Base-by-base conservation (phyloP, 768 basidiomycete species). In the Boletus patriciae region DNA sequence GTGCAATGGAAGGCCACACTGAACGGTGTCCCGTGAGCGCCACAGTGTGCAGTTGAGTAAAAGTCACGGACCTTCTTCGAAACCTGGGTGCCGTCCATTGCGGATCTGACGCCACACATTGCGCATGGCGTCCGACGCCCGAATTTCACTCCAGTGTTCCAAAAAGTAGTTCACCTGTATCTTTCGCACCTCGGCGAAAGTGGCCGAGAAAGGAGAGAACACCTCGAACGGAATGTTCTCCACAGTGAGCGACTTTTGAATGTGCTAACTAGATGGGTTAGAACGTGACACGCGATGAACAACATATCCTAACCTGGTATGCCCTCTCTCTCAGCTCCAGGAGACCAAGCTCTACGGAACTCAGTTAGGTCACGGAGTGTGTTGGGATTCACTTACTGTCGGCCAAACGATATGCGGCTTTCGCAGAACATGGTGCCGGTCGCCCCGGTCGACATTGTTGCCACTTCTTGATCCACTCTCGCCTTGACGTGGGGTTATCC, bases 71-170 rank as follows among this genome's bases (percentile, higher is more conserved):
- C 88, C 87, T 80, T 92, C 90, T 73, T 93, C 92, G 66, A 93
- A 94, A 1, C 92, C 92, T 18, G 90, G 88, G 67, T 93, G 89
- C 34, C 89, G 79, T 43, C 92, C 92, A 46, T 83, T 78, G 53
- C 93, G 78, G 41, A 95, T 92, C 71, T 93, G 90, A 54, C 85
- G 81, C 89, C 91, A 94, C 6, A 94, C 87, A 60, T 80, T 81
- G 52, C 81, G 82, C 90, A 94, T 92, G 13, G 87, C 81, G 18
- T 87, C 84, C n/a, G 89, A 90, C n/a, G 81, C 73, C 41, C 90
- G 86, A 52, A 95, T 91, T 31, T 90, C 87, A 38, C 79, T 74
- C 92, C 92, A 95, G 65, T 93, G 85, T 41, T 83, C 78, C 45
- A 93, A 73, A 77, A 93, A 93, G 74, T 82, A 92, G 36, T 82